These are phyloP conservation scores for Kuraishia ogatae DNA, from an alignment of 805 yeast species.

Conservation along the genomic window DNA sequence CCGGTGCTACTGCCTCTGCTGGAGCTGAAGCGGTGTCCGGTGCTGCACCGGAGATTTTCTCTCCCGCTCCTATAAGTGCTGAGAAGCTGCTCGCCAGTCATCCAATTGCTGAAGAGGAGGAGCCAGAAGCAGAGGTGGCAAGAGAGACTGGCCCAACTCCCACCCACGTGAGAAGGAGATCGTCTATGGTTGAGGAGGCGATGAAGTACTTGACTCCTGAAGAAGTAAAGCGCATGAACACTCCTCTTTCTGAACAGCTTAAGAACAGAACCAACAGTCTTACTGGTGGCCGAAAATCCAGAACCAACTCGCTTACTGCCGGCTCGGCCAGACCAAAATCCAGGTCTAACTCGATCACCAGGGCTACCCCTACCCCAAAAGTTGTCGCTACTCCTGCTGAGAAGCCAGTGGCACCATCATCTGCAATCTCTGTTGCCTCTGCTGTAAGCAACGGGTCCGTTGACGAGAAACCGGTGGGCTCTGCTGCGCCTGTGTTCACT, in stretches of 20 bases:
- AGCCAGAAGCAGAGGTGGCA: conserved; percentile 5
- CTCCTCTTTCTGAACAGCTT: conserved; percentile 18
- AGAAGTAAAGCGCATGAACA: conserved; percentile 18
- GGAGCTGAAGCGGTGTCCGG: conserved; percentile 12
- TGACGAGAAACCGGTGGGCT: background rate
- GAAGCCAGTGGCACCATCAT: background rate
- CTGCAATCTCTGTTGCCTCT: background rate
- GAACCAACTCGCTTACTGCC: conserved; percentile 10
- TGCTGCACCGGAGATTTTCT: conserved; percentile 4
- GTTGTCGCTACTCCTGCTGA: background rate
- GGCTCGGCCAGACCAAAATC: conserved; percentile 5
- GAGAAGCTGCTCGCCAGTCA: background rate
- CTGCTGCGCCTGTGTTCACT: conserved; percentile 4
- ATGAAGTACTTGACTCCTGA: conserved; percentile 17
- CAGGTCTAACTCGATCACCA: conserved; percentile 11
- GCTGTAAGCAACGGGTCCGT: background rate
- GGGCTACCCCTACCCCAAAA: background rate
- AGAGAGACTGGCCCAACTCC: conserved; percentile 4
- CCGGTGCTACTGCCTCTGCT: conserved; percentile 12
- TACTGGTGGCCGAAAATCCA: conserved; percentile 20
- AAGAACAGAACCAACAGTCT: conserved; percentile 25
- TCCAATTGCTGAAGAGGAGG: conserved; percentile 11
- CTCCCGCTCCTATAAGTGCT: background rate
- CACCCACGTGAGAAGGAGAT: conserved; percentile 12
- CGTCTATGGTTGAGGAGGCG: conserved; percentile 24